A percentile compares a stretch with the other conserved stretches of the same genome.
These are phyloP conservation scores for Ogataea populi-albae DNA, from an alignment of 805 yeast species.

Conservation along the genomic window DNA sequence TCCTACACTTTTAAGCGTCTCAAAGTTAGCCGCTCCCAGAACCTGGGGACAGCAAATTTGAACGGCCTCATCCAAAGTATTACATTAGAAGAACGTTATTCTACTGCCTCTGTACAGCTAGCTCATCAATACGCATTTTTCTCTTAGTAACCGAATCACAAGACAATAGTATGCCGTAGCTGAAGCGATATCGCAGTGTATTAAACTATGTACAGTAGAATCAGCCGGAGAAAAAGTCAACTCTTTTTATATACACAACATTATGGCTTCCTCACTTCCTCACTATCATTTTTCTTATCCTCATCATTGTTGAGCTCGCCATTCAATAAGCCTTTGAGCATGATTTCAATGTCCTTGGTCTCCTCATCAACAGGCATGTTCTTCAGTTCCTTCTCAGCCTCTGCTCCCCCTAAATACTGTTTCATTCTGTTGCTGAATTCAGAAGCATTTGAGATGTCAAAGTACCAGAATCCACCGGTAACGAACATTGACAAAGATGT, in stretches of 20 bases:
- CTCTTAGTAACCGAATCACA: too few relatives aligned
- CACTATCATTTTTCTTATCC: constrained; percentile 1
- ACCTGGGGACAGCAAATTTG: too few relatives aligned
- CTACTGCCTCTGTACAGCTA: too few relatives aligned
- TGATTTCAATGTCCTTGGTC: constrained; percentile 52
- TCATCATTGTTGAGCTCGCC: constrained; percentile 13
- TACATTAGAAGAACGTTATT: too few relatives aligned
- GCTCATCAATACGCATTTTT: too few relatives aligned
- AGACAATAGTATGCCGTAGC: too few relatives aligned
- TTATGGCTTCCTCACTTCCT: background rate
- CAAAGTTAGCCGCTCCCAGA: too few relatives aligned
- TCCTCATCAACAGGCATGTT: constrained; percentile 57
- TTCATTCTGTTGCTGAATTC: constrained; percentile 76
- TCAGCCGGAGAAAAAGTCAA: too few relatives aligned
- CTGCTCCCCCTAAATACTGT: constrained; percentile 63
- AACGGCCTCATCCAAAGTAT: too few relatives aligned
- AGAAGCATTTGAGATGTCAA: constrained; percentile 62
- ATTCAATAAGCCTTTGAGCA: constrained; percentile 18
- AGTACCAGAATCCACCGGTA: constrained; percentile 76
- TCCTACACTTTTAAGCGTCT: too few relatives aligned
- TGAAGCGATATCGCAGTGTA: too few relatives aligned
- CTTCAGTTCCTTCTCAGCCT: constrained; percentile 47
- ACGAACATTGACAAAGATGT: constrained; percentile 69
- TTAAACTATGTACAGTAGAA: too few relatives aligned
- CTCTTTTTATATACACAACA: constrained; percentile 9